Conservation (phyloP, 1,284 basidiomycete species). For the Neonothopanus nambi region DNA sequence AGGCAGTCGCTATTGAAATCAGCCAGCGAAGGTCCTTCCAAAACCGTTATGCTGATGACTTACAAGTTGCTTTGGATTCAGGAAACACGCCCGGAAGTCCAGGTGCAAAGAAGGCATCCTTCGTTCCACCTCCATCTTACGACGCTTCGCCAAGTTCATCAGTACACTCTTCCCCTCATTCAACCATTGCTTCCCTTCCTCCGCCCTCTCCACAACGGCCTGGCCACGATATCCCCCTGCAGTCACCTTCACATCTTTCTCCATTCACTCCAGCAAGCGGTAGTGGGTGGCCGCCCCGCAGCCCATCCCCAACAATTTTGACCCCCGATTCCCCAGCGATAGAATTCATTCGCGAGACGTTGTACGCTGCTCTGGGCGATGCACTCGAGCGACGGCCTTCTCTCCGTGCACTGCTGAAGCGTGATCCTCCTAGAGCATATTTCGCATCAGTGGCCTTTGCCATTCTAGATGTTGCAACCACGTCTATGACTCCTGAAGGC, state of each 20-base stretch:
- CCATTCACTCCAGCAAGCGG: slow-evolving; percentile 13
- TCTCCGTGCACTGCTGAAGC: slow-evolving; percentile 54
- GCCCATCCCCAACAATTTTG: slow-evolving; percentile 50
- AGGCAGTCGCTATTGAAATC: slow-evolving; percentile 78
- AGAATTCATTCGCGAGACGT: slow-evolving; percentile 76
- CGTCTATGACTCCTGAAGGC: slow-evolving; percentile 46
- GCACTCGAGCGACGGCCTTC: slow-evolving; percentile 55
- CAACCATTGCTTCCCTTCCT: slow-evolving; percentile 23
- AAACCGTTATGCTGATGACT: slow-evolving; percentile 66
- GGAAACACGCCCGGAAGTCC: slow-evolving; percentile 21
- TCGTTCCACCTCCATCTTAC: slow-evolving; percentile 20
- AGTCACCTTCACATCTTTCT: slow-evolving; percentile 29
- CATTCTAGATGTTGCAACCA: slow-evolving; percentile 64
- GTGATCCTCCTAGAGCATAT: slow-evolving; percentile 71
- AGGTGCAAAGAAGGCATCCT: slow-evolving; percentile 18
- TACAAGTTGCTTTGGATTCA: slow-evolving; percentile 75
- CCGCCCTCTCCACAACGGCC: slow-evolving; percentile 8
- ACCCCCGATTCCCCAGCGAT: slow-evolving; percentile 60
- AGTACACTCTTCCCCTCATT: slow-evolving; percentile 26
- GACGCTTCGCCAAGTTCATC: slow-evolving; percentile 28
- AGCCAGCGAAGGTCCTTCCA: slow-evolving; percentile 80
- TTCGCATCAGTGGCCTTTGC: slow-evolving; percentile 75
- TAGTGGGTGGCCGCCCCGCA: slow-evolving; percentile 24
- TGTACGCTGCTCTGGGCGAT: slow-evolving; percentile 76
- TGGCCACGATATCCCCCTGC: slow-evolving; percentile 15